These are phyloP conservation scores for Trichocomaceae sp. DNA, from an alignment of 2,329 filamentous ascomycete genomes.

Conservation along the genomic window DNA sequence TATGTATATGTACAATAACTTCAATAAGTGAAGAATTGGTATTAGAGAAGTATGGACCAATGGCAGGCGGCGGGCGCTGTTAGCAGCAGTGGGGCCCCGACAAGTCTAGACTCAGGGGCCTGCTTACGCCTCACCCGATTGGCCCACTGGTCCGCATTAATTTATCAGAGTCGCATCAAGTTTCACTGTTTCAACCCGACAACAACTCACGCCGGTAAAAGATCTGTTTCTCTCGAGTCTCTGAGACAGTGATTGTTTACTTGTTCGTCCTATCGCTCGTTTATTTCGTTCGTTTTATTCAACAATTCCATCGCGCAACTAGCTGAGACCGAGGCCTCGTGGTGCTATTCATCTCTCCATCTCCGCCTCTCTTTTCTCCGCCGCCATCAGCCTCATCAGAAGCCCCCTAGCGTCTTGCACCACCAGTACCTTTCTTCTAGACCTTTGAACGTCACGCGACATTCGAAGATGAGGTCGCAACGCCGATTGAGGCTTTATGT, in stretches of 20 bases:
- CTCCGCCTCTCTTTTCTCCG: too few relatives aligned
- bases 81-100: not conserved
- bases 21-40: too few relatives aligned
- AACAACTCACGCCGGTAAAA: not conserved
- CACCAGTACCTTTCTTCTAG: not conserved
- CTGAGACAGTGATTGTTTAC: not conserved
- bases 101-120: constrained; percentile 3
- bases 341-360: not conserved
- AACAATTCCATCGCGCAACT: not conserved
- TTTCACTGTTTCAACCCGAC: not conserved
- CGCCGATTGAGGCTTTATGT: constrained; percentile 63
- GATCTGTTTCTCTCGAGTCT: not conserved
- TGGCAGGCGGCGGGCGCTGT: too few relatives aligned
- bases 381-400: not conserved
- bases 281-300: not conserved
- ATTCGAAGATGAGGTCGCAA: constrained; percentile 56
- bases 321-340: not conserved
- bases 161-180: not conserved
- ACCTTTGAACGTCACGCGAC: not conserved
- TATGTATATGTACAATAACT: too few relatives aligned
- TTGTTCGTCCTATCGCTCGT: not conserved
- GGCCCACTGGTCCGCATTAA: not conserved
- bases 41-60: too few relatives aligned
- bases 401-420: not conserved
- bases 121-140: not conserved